These are phyloP conservation scores for Suhomyces sp. DNA, from an alignment of 805 yeast species.

Conservation along the genomic window DNA sequence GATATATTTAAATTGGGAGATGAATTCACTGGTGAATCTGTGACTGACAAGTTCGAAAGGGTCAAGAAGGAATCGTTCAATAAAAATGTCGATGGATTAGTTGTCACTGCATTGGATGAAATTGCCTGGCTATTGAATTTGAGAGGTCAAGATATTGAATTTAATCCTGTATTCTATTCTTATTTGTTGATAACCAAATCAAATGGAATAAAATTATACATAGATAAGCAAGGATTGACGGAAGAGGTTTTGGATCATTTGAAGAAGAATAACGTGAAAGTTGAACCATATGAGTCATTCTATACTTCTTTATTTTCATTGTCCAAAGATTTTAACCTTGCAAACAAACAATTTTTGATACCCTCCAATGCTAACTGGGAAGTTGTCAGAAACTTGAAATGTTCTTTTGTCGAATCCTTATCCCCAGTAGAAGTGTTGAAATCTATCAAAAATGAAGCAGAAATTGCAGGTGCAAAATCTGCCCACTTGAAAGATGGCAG, in stretches of 20 bases:
- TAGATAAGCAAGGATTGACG: constrained; percentile 42
- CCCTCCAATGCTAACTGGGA: constrained; percentile 40
- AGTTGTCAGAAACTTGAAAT: constrained; percentile 33
- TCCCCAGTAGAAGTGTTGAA: constrained; percentile 51
- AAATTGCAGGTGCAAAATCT: constrained; percentile 48
- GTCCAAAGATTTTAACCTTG: constrained; percentile 34
- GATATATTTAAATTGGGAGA: constrained; percentile 50
- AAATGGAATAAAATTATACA: constrained; percentile 39
- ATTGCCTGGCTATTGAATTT: constrained; percentile 54
- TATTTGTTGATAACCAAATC: constrained; percentile 34
- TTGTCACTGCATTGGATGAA: constrained; percentile 50
- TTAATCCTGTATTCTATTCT: constrained; percentile 53
- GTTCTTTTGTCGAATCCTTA: constrained; percentile 27
- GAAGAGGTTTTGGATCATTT: constrained; percentile 26
- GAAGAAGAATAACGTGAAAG: constrained; percentile 21
- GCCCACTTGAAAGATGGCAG: constrained; percentile 61
- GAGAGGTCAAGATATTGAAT: constrained; percentile 56
- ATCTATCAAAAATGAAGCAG: constrained; percentile 50
- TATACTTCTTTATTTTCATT: constrained; percentile 43
- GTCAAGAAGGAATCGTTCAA: constrained; percentile 24
- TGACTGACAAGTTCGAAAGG: constrained; percentile 54
- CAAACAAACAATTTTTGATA: constrained; percentile 32
- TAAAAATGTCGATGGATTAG: constrained; percentile 31
- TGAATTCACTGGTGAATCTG: constrained; percentile 65
- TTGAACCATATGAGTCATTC: constrained; percentile 45